These are phyloP conservation scores for Nephelium lappaceum DNA, from an alignment of 345 rosid genomes.

Conservation along the genomic window DNA sequence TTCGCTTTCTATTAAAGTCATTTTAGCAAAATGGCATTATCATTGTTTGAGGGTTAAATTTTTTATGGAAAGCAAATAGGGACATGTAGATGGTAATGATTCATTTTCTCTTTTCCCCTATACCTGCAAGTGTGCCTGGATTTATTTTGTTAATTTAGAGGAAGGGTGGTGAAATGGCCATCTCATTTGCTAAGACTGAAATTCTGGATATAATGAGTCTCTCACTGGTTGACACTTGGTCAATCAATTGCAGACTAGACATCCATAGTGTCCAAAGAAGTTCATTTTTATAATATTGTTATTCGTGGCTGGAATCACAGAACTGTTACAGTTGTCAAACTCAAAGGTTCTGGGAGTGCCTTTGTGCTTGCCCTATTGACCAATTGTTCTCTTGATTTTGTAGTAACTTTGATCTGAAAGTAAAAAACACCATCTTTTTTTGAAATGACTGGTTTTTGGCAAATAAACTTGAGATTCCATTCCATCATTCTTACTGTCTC, in stretches of 20 bases:
- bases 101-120: background rate
- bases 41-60: background rate
- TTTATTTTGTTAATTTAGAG: background rate
- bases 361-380: conserved; percentile 10
- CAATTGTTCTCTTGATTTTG: conserved; percentile 8
- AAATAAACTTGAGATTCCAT: background rate
- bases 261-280: background rate
- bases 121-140: background rate
- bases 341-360: conserved; percentile 9
- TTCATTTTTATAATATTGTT: background rate
- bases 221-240: background rate
- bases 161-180: background rate
- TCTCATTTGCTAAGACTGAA: conserved; percentile 1
- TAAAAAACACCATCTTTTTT: background rate
- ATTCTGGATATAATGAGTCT: conserved; percentile 3
- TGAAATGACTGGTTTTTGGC: conserved; percentile 7
- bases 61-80: background rate
- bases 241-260: background rate
- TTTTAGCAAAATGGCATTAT: background rate
- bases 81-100: background rate
- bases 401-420: conserved; percentile 18
- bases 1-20: background rate
- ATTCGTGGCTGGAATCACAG: background rate
- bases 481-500: conserved; percentile 1
- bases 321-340: conserved; percentile 14